Evolutionary conservation across 805 yeast genomes (phyloP), one percentile per base, ranked within the genome.

Genomic region (Candida takata): DNA sequence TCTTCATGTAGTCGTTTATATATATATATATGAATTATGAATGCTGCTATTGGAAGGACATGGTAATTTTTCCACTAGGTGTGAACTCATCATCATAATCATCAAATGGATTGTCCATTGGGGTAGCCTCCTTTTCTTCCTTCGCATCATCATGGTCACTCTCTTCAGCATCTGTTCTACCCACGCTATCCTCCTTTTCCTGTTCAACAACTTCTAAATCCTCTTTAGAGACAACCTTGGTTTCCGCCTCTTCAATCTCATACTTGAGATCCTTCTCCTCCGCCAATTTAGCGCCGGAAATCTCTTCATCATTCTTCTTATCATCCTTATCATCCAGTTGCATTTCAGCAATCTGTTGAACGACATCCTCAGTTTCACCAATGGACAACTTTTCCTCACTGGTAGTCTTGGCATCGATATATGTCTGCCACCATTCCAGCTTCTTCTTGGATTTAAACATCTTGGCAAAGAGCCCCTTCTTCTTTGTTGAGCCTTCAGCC

Each of bases 401-500:
- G 13, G 34, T 41, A 15, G 40, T 45, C 17, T 49, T 47, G 3
- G 49, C 46, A 5, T 50, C 59, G 5, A 54, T 44, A 33, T 52
- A 53, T 32, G 45, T 43, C 49, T 65, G 75, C 77, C 66, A 72
- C 79, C 82, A 77, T 51, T 62, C 72, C 51, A 64, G 71, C 62
- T 69, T 66, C 23, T 16, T 30, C 49, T 71, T 70, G 13, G 74
- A 71, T 40, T 67, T 70, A 43, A 74, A 63, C 66, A 68, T 65
- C 38, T 63, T 67, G 18, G 58, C 53, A 68, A 64, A 70, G 28
- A 57, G 54, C 34, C 56, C 55, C 18, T 62, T 60, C 36, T 63
- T 58, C 46, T 62, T 65, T 11, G 34, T 32, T 3, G 23, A 24
- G 1, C 42, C 41, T 20, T 57, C 55, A 11, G 60, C 60, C 35